Evolutionary conservation across 495 filamentous ascomycete genomes (phyloP), one percentile per base, ranked within the genome.

Genomic region (Aspergillus cavernicola): DNA sequence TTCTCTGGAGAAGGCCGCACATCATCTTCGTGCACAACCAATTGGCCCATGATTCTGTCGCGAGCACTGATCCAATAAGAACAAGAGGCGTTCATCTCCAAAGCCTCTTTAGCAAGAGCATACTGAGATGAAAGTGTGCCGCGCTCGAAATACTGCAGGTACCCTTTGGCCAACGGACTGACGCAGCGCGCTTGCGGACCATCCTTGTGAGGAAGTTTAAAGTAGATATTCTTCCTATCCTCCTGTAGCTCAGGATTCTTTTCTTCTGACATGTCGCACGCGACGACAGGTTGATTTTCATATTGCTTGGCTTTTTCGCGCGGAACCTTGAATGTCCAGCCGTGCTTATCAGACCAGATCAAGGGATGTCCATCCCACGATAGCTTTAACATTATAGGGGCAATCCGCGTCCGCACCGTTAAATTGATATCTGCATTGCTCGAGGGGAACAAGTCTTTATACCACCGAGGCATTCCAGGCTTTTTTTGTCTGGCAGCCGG

Each of bases 51-150:
- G 55, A 99, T 97, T 40, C 93, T 80, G 61, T 96, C 89, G 49
- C 93, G 79, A 16, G 95, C 90, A 58, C 87, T 93, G 50, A 97
- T 97, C 93, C 93, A 99, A 69, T 99, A 99, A 1, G 91, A 96
- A 63, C 93, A 99, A 0, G 89, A 92, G 2, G 92, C 90, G 61
- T 99, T 99, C 95, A 97, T 97, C 50, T 97, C 87, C 47, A 97
- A 75, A 5, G 93, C 93, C 64, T 96, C 90, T 60, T 92, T 95
- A 0, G 93, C 93, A 60, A 96, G 90, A 0, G 84, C 69, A 65
- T 84, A 96, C 60, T 96, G 88, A 15, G 90, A 96, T 5, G 86
- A 85, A 6, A 99, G 73, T 15, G 78, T 89, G 1, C 90, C 92
- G 22, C 86, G 88, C 61, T 97, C 95, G 61, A 97, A 97, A 63